These are phyloP conservation scores for Pseudodiploospora longispora DNA, from an alignment of 2,329 filamentous ascomycete species.

Conservation along the genomic window DNA sequence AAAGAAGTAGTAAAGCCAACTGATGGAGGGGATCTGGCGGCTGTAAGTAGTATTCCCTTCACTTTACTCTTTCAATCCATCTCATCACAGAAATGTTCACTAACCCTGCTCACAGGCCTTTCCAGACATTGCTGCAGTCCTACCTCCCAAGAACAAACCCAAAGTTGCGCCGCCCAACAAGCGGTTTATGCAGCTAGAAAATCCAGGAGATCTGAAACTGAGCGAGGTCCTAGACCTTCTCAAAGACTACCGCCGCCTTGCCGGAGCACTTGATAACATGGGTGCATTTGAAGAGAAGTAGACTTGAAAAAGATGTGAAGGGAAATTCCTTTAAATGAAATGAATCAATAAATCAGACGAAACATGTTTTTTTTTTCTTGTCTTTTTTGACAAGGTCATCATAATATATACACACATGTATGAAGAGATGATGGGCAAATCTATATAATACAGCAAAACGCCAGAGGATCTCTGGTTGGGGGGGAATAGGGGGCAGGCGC, in stretches of 20 bases:
- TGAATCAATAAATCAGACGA: no score
- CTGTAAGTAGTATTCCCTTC: conserved; percentile 33
- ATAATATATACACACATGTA: no score
- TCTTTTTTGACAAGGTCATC: no score
- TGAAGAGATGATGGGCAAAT: no score
- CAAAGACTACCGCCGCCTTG: conserved; percentile 66
- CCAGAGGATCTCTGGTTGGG: no score
- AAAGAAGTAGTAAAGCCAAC: conserved; percentile 29
- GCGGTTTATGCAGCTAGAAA: conserved; percentile 64
- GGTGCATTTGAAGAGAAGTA: conserved; percentile 47
- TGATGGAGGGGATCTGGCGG: conserved; percentile 49
- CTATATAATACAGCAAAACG: no score
- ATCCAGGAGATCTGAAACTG: conserved; percentile 61
- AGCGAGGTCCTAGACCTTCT: conserved; percentile 67
- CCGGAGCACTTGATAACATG: conserved; percentile 53
- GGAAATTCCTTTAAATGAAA: no score
- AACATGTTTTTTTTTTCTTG: no score
- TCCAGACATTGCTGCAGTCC: conserved; percentile 47
- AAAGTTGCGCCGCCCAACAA: conserved; percentile 60
- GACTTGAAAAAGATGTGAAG: background rate
- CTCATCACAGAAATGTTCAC: background rate
- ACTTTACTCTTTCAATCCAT: background rate
- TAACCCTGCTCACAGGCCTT: conserved; percentile 39
- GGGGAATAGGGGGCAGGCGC: no score
- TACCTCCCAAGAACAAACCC: conserved; percentile 46